These are phyloP conservation scores for Malbranchea zuffiana DNA, from an alignment of 2,329 filamentous ascomycete genomes.

Conservation along the genomic window DNA sequence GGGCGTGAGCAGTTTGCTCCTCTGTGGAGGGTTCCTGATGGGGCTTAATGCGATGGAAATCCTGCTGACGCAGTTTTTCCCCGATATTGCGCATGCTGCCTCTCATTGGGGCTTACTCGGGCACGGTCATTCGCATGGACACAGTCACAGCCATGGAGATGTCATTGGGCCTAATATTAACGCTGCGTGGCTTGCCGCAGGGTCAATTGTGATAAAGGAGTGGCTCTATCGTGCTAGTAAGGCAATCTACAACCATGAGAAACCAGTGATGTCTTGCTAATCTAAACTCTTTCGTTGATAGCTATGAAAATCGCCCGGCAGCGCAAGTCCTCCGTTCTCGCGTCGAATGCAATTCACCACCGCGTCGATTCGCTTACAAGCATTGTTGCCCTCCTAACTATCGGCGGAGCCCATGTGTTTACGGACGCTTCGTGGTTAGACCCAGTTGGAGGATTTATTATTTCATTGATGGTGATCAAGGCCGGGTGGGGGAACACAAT, in stretches of 20 bases:
- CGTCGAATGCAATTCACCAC: constrained; percentile 93
- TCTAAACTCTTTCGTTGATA: constrained; percentile 27
- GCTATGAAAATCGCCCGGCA: constrained; percentile 92
- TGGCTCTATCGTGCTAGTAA: constrained; percentile 94
- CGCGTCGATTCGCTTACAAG: constrained; percentile 92
- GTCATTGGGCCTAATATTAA: constrained; percentile 71
- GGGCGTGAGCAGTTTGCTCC: constrained; percentile 81
- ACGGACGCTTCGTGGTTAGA: constrained; percentile 84
- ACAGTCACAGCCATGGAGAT: constrained; percentile 50
- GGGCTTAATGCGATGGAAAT: constrained; percentile 63
- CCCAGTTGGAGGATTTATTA: constrained; percentile 82
- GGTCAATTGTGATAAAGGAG: constrained; percentile 86
- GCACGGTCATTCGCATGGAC: constrained; percentile 49
- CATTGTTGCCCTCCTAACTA: constrained; percentile 80
- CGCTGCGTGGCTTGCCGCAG: constrained; percentile 85
- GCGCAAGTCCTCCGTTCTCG: constrained; percentile 88
- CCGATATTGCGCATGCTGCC: constrained; percentile 49
- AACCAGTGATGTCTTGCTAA: constrained; percentile 1
- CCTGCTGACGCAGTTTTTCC: constrained; percentile 61
- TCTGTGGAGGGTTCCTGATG: constrained; percentile 86
- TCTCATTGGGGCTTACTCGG: constrained; percentile 31
- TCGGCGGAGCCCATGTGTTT: constrained; percentile 79
- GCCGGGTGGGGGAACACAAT: constrained; percentile 80
- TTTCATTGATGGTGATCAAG: constrained; percentile 85
- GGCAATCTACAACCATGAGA: constrained; percentile 29